phyloP scores from a whole-genome alignment of 192 early-diverging fungal species.

The Lobosporangium transversale region DNA sequence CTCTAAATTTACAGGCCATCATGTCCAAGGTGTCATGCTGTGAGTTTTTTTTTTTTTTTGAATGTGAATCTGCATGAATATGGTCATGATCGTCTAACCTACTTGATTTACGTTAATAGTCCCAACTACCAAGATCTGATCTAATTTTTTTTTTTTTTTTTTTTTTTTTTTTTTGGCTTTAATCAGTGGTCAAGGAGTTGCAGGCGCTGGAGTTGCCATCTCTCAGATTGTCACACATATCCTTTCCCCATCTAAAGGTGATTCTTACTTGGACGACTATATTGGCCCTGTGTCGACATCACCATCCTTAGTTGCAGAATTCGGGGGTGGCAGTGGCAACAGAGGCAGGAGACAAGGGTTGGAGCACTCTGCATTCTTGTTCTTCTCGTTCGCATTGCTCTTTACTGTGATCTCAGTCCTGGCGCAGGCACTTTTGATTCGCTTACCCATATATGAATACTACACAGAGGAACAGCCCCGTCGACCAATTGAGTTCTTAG shows the following conservation, averaged over 20 bases:
- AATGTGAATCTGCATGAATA: neutral
- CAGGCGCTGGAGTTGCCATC: slow-evolving; percentile 72
- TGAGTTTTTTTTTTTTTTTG: slow-evolving; percentile 29
- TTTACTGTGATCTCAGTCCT: slow-evolving; percentile 55
- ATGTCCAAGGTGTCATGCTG: slow-evolving; percentile 80
- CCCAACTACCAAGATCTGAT: too few species aligned
- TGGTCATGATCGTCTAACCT: too few species aligned
- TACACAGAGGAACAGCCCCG: slow-evolving; percentile 39
- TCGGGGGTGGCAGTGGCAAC: slow-evolving; percentile 14
- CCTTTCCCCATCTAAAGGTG: slow-evolving; percentile 52
- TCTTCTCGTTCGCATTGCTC: slow-evolving; percentile 58
- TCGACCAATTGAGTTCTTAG: slow-evolving; percentile 42
- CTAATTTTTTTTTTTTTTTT: too few species aligned
- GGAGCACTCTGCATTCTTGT: slow-evolving; percentile 57
- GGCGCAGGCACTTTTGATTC: slow-evolving; percentile 47
- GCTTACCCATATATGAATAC: slow-evolving; percentile 53
- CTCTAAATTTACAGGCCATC: slow-evolving; percentile 70
- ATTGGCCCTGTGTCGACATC: too few species aligned
- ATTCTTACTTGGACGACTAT: slow-evolving; percentile 21
- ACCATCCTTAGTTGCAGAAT: slow-evolving; percentile 5
- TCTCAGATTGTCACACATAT: slow-evolving; percentile 68
- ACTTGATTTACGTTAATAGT: too few species aligned
- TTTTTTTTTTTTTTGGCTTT: neutral
- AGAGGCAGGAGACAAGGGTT: slow-evolving; percentile 28
- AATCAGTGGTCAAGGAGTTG: slow-evolving; percentile 66